Percentiles rank a stretch among this genome's conserved stretches.
Conservation (phyloP, 306 rosid genomes). For the Rosa lucieae region DNA sequence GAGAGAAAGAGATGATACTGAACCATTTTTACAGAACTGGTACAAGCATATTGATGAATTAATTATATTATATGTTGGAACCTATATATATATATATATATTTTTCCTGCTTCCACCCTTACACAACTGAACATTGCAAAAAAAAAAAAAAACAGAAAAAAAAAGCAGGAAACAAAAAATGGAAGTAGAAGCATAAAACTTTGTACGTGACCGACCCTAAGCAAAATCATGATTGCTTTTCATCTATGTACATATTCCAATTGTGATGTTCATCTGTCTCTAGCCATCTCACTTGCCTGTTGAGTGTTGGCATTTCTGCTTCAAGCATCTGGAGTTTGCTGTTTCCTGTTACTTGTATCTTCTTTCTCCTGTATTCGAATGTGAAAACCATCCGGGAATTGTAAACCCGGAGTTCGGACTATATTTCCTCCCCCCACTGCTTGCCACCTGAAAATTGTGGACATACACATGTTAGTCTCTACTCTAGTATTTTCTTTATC, state of each 20-base stretch:
- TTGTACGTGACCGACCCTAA: background rate
- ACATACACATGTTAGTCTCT: slow-evolving; percentile 23
- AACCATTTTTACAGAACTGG: background rate
- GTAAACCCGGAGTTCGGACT: slow-evolving; percentile 36
- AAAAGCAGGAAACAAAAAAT: background rate
- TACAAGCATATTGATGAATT: background rate
- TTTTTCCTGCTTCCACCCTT: background rate
- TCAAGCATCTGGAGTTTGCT: background rate
- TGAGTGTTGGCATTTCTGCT: background rate
- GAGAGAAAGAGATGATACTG: background rate
- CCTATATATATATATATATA: background rate
- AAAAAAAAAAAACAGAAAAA: background rate
- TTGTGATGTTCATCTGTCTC: background rate
- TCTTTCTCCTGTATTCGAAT: background rate
- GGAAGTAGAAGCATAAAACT: slow-evolving; percentile 4
- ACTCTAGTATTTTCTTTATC: background rate
- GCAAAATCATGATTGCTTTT: background rate
- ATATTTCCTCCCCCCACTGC: slow-evolving; percentile 35
- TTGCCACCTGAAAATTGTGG: slow-evolving; percentile 36
- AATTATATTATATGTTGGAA: background rate
- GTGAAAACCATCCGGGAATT: slow-evolving; percentile 26
- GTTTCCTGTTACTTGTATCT: background rate
- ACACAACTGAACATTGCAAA: background rate
- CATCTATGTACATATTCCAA: slow-evolving; percentile 6
- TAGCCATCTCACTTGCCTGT: background rate